Base-by-base conservation (phyloP, 345 rosid species). In the Euphorbia tirucalli region DNA sequence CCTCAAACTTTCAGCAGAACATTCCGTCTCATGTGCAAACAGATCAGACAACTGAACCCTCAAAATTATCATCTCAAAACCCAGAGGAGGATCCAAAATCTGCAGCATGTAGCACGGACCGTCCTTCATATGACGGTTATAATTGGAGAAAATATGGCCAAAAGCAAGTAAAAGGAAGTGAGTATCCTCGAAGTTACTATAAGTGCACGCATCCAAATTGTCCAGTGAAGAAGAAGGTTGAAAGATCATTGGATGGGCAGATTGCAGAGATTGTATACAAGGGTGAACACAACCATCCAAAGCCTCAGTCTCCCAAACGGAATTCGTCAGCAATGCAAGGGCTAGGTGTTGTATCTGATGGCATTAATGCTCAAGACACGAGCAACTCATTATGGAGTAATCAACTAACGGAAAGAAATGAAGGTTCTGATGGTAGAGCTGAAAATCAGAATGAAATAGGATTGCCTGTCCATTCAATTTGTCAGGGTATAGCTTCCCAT, bases 101-200 rank as follows among this genome's bases (percentile, higher is more conserved):
- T 30, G 35, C 71, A 62, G 35, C 62, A 28, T 80, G 78, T 21
- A 75, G 66, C 13, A 70, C 8, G 57, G 90, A 91, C 32, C 80
- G 92, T 50, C 89, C 97, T 65, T 90, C 93, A 0, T 83, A 83
- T 72, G 98, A 96, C 44, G 99, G 99, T 48, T 96, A 96, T 77
- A 96, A 96, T 43, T 96, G 99, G 99, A 88, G 97, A 77, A 96
- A 96, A 71, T 96, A 96, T 39, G 99, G 99, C 62, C 99, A 93
- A 64, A 96, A 96, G 77, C 99, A 93, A 77, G 99, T 93, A 24
- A 96, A 96, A 84, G 97, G 98, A 74, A 96, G 99, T 66, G 98
- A 93, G 70, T 90, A 83, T 64, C 99, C 99, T 0, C 81, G 99
- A 69, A 91, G 99, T 80, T 96, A 96, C 77, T 96, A 93, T 74